Percentiles rank a stretch among this genome's conserved stretches.
Evolutionary conservation across 2,329 filamentous ascomycete species (phyloP).

Genomic region (Penicillium crustosum): DNA sequence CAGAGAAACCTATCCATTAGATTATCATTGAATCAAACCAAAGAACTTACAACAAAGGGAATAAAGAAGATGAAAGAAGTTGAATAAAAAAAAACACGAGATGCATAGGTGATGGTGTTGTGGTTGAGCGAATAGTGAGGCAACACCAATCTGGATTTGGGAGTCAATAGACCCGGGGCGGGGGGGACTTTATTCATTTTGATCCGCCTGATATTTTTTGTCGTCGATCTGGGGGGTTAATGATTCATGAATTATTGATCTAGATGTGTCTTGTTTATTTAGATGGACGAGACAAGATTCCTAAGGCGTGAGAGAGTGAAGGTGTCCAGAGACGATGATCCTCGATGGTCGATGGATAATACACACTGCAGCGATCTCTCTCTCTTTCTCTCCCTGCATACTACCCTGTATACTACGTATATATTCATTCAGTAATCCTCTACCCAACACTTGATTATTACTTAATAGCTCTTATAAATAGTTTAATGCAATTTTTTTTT

Average conservation of each 20-base stretch:
- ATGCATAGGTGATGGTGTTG: neutral
- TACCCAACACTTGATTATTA: too few relatives aligned
- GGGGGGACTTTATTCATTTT: slow-evolving; percentile 7
- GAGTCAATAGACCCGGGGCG: slow-evolving; percentile 25
- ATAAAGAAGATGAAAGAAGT: neutral
- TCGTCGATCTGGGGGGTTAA: neutral
- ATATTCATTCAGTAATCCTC: too few relatives aligned
- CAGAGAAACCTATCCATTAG: slow-evolving; percentile 8
- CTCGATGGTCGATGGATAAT: neutral
- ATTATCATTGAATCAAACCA: neutral
- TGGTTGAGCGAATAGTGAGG: slow-evolving; percentile 7
- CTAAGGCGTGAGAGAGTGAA: neutral
- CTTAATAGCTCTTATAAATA: too few relatives aligned
- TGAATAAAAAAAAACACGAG: slow-evolving; percentile 5
- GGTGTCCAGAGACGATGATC: neutral
- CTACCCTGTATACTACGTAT: too few relatives aligned
- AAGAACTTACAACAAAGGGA: neutral
- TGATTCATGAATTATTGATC: neutral
- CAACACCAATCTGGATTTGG: slow-evolving; percentile 20
- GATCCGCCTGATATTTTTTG: neutral
- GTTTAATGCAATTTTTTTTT: too few relatives aligned
- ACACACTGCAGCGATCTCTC: neutral
- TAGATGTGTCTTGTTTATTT: neutral
- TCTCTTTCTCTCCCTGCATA: neutral
- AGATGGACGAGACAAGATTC: neutral